Evolutionary conservation across 768 basidiomycete species (phyloP), one percentile per base, ranked within the genome.

Genomic region (Podaxis carcinomalis): DNA sequence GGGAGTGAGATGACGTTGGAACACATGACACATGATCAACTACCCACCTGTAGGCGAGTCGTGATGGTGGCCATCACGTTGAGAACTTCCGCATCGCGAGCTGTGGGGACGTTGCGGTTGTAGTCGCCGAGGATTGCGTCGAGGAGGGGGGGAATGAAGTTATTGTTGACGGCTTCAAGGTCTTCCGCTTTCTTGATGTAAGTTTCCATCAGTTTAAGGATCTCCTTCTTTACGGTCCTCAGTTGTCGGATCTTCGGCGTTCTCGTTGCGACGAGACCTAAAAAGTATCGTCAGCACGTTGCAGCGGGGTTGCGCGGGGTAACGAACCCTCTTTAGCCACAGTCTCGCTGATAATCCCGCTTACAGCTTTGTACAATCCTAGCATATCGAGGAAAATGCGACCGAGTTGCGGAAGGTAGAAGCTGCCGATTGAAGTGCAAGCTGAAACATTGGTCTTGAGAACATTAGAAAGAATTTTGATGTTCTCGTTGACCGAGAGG

Each of bases 101-200:
- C 94, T 23, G 88, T 83, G 2, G 97, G 90, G 0, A 97, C 92
- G 71, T 98, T 98, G 61, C 90, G 87, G 70, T 85, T 90, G 76
- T 99, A 99, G 73, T 99, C 97, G 40, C 92, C 94, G n/a, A 99
- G 85, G 57, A 98, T 95, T 44, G 97, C 95, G 67, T 99, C 97
- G 49, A 99, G 80, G 54, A 99, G 77, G 23, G 93, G 93, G 19
- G 97, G 97, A 74, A 98, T 95, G 70, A 98, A 88, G 69, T 89
- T 95, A 66, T 73, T 78, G 72, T 96, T 98, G 54, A 98, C 93
- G 11, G 90, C 84, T 54, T 98, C 96, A 36, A 97, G 81, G 69
- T 99, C 96, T 73, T 98, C 97, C 10, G 97, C 95, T 75, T 95
- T 95, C 76, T 88, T 92, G 74, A 98, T 89, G 73, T 98, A 98